Conservation (phyloP, 2,329 filamentous ascomycete species). For the Talaromyces sp. region DNA sequence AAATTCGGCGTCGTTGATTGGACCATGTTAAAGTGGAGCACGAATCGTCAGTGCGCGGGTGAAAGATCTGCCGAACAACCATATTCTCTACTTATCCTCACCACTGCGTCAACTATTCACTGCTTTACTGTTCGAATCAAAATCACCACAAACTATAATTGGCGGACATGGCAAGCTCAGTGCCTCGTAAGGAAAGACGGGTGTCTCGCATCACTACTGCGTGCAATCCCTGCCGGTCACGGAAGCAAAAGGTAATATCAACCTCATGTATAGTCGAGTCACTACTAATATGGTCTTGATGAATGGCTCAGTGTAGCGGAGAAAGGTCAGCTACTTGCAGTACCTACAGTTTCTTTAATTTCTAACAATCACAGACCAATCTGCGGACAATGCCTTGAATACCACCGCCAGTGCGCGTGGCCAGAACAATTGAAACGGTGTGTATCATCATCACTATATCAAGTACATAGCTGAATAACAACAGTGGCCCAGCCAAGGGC, state of each 20-base stretch:
- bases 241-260: constrained; percentile 37
- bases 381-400: constrained; percentile 31
- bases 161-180: background rate
- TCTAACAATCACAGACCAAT: constrained; percentile 22
- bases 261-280: background rate
- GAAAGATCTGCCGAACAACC: background rate
- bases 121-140: background rate
- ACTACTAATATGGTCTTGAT: background rate
- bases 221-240: constrained; percentile 36
- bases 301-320: constrained; percentile 31
- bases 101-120: background rate
- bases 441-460: background rate
- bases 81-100: background rate
- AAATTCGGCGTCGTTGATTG: background rate
- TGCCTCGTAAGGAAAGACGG: constrained; percentile 17
- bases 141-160: background rate
- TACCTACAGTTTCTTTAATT: background rate
- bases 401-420: constrained; percentile 32
- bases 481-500: constrained; percentile 43
- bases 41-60: background rate
- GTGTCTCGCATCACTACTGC: constrained; percentile 34
- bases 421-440: constrained; percentile 35
- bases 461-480: background rate
- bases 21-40: background rate
- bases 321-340: constrained; percentile 26